A percentile compares a stretch with the other conserved stretches of the same genome.
These are phyloP conservation scores for Aureobasidium sp. DNA, from an alignment of 2,329 filamentous ascomycete species.

Conservation along the genomic window DNA sequence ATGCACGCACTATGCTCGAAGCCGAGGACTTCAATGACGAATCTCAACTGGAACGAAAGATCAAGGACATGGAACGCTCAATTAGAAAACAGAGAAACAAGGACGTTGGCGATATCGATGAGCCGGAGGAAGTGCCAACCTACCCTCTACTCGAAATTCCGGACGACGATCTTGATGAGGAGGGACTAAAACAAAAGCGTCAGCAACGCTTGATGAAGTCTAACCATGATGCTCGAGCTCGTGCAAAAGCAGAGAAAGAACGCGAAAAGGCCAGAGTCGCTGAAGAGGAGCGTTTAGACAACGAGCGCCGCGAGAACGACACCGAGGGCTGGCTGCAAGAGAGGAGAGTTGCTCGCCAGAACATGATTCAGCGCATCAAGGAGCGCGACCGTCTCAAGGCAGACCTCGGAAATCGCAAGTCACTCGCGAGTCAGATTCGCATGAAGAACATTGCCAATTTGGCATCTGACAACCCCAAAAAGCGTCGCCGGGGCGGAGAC, in stretches of 20 bases:
- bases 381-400: conserved; percentile 88
- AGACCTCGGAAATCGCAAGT: conserved; percentile 93
- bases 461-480: conserved; percentile 74
- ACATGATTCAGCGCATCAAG: conserved; percentile 74
- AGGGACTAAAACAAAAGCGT: conserved; percentile 81
- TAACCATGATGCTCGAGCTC: conserved; percentile 82
- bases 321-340: conserved; percentile 82
- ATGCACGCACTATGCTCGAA: conserved; percentile 75
- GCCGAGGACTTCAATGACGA: conserved; percentile 91
- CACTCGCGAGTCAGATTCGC: conserved; percentile 86
- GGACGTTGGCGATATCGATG: conserved; percentile 74
- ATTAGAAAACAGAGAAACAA: conserved; percentile 88
- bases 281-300: conserved; percentile 76
- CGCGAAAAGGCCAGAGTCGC: conserved; percentile 76
- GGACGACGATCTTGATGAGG: conserved; percentile 89
- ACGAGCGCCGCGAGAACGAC: conserved; percentile 73
- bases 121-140: conserved; percentile 67
- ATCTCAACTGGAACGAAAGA: conserved; percentile 67
- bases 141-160: conserved; percentile 84
- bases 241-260: conserved; percentile 95
- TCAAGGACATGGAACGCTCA: conserved; percentile 83
- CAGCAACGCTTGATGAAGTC: conserved; percentile 90
- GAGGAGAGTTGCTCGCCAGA: conserved; percentile 61
- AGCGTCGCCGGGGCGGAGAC: conserved; percentile 76
- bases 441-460: conserved; percentile 98